Percentiles rank a stretch among this genome's conserved stretches.
phyloP scores from a whole-genome alignment of 495 filamentous ascomycete genomes.

The Xylaria longipes region DNA sequence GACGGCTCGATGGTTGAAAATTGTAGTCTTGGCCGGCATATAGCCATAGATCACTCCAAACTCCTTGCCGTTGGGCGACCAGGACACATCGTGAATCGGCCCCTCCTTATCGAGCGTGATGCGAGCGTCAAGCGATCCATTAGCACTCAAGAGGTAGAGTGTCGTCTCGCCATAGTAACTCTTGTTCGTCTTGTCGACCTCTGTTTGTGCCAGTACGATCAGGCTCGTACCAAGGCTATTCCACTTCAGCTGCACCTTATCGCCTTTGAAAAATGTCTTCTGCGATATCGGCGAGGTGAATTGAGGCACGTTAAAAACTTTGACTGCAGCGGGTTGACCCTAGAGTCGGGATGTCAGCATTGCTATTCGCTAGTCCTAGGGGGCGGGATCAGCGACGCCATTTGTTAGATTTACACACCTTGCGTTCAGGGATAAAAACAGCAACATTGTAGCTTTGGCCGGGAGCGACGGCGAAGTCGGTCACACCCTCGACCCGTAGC shows the following conservation, averaged over 20 bases:
- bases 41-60: conserved; percentile 97
- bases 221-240: conserved; percentile 87
- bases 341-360: conserved; percentile 42
- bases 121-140: conserved; percentile 89
- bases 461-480: conserved; percentile 87
- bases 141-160: conserved; percentile 91
- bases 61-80: conserved; percentile 95
- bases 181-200: conserved; percentile 97
- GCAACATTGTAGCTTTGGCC: conserved; percentile 89
- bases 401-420: conserved; percentile 59
- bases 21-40: conserved; percentile 96
- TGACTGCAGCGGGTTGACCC: conserved; percentile 91
- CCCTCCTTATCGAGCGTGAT: conserved; percentile 96
- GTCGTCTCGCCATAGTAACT: conserved; percentile 99
- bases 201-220: conserved; percentile 96
- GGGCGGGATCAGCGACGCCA: neutral
- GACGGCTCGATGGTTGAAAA: conserved; percentile 88
- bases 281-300: conserved; percentile 84
- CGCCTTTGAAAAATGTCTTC: conserved; percentile 99
- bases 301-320: conserved; percentile 89
- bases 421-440: conserved; percentile 92
- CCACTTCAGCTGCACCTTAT: conserved; percentile 98
- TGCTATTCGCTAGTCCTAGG: too few species aligned
- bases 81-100: conserved; percentile 97
- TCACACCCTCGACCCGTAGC: conserved; percentile 87